A percentile compares a stretch with the other conserved stretches of the same genome.
Conservation (phyloP, 371 early-diverging fungal species). For the Blyttiomyces sp. region DNA sequence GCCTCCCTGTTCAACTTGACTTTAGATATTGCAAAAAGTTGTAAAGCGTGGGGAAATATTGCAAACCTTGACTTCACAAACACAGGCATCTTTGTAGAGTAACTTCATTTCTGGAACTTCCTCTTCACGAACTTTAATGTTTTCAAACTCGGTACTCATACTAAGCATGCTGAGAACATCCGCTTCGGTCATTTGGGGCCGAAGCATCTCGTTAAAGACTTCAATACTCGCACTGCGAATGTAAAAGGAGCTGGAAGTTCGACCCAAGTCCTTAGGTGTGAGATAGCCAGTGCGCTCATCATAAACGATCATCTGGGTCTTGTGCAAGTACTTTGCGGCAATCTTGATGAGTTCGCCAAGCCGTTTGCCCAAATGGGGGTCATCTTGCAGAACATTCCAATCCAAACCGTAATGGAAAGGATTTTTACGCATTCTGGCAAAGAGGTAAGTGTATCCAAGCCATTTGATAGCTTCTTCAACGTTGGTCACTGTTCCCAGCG, state of each 20-base stretch:
- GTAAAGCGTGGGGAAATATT: neutral
- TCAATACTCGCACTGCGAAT: slow-evolving; percentile 83
- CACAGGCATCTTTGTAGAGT: slow-evolving; percentile 65
- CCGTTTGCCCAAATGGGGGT: slow-evolving; percentile 72
- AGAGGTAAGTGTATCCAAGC: slow-evolving; percentile 97
- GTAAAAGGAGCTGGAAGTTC: slow-evolving; percentile 90
- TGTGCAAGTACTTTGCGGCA: slow-evolving; percentile 72
- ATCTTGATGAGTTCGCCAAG: slow-evolving; percentile 70
- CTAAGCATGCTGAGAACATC: slow-evolving; percentile 88
- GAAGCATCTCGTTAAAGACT: slow-evolving; percentile 58
- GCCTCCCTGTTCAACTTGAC: slow-evolving; percentile 28
- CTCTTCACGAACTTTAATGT: slow-evolving; percentile 83
- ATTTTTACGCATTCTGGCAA: slow-evolving; percentile 93
- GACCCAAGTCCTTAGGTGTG: slow-evolving; percentile 86
- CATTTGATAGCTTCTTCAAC: slow-evolving; percentile 93
- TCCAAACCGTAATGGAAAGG: slow-evolving; percentile 89
- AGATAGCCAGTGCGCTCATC: slow-evolving; percentile 79
- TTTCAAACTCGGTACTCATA: slow-evolving; percentile 87
- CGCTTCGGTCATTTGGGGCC: slow-evolving; percentile 59
- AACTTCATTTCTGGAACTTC: slow-evolving; percentile 78
- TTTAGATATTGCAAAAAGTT: neutral
- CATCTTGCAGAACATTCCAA: slow-evolving; percentile 68
- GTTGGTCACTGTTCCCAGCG: slow-evolving; percentile 90
- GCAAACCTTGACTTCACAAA: slow-evolving; percentile 77
- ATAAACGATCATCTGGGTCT: slow-evolving; percentile 90